These are phyloP conservation scores for Cordyceps javanica DNA, from an alignment of 2,329 filamentous ascomycete genomes.

Conservation along the genomic window DNA sequence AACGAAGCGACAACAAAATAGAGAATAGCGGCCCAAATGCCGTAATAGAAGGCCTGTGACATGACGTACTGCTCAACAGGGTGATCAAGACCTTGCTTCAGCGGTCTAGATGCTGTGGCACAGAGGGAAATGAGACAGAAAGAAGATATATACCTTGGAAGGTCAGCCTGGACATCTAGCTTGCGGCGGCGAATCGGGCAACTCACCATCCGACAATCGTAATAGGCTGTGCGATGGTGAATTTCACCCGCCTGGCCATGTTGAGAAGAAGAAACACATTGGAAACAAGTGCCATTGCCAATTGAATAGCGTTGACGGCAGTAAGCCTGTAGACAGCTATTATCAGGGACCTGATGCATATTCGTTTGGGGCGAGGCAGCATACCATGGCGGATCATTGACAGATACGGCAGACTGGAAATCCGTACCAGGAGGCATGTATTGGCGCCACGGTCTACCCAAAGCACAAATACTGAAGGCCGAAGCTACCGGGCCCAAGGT, in stretches of 20 bases:
- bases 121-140: constrained; percentile 61
- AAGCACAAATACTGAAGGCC: constrained; percentile 77
- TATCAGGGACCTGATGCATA: neutral
- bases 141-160: constrained; percentile 47
- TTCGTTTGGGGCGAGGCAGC: neutral
- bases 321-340: constrained; percentile 52
- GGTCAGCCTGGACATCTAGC: neutral
- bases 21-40: constrained; percentile 68
- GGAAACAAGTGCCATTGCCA: constrained; percentile 68
- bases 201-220: constrained; percentile 74
- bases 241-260: constrained; percentile 74
- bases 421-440: constrained; percentile 41
- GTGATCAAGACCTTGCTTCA: constrained; percentile 30
- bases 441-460: constrained; percentile 75
- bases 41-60: constrained; percentile 85
- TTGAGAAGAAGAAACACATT: constrained; percentile 82
- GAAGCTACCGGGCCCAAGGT: constrained; percentile 83
- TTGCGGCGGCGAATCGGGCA: constrained; percentile 45
- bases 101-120: constrained; percentile 57
- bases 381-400: constrained; percentile 66
- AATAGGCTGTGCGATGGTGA: constrained; percentile 73
- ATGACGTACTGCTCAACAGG: constrained; percentile 48
- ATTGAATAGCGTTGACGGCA: constrained; percentile 69
- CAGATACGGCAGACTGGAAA: constrained; percentile 43
- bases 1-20: constrained; percentile 75